phyloP scores from a whole-genome alignment of 192 early-diverging fungal genomes.

The Coemansia sp. region DNA sequence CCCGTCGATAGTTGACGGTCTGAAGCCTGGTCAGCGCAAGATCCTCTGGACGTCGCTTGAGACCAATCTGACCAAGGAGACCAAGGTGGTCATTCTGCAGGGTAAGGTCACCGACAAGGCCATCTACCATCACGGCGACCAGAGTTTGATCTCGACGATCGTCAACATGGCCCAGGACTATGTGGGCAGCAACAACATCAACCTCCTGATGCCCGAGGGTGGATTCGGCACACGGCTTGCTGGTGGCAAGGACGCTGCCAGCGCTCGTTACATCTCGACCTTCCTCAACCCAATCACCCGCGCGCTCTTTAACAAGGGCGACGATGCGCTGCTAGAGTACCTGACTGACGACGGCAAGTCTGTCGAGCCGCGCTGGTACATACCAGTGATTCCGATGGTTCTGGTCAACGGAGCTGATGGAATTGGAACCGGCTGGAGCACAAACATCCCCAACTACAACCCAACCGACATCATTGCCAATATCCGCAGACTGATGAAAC shows the following conservation, averaged over 20 bases:
- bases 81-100: slow-evolving; percentile 85
- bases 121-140: slow-evolving; percentile 95
- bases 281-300: slow-evolving; percentile 68
- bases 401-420: slow-evolving; percentile 91
- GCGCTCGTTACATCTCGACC: slow-evolving; percentile 95
- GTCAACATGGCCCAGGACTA: slow-evolving; percentile 92
- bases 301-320: slow-evolving; percentile 70
- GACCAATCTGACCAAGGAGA: slow-evolving; percentile 72
- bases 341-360: slow-evolving; percentile 83
- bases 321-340: slow-evolving; percentile 79
- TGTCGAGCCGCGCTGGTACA: slow-evolving; percentile 95
- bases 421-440: slow-evolving; percentile 93
- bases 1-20: slow-evolving; percentile 88
- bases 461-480: slow-evolving; percentile 87
- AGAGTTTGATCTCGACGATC: slow-evolving; percentile 76
- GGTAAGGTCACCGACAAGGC: slow-evolving; percentile 87
- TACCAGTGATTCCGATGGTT: slow-evolving; percentile 92
- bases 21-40: slow-evolving; percentile 97
- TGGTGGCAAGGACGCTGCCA: slow-evolving; percentile 94
- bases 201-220: slow-evolving; percentile 77
- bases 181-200: slow-evolving; percentile 94
- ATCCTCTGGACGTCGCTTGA: slow-evolving; percentile 86
- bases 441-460: slow-evolving; percentile 79
- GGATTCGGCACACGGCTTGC: slow-evolving; percentile 88
- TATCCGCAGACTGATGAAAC: slow-evolving; percentile 73